Base-by-base conservation (phyloP, 2,329 filamentous ascomycete species). In the Emericellopsis atlantica region DNA sequence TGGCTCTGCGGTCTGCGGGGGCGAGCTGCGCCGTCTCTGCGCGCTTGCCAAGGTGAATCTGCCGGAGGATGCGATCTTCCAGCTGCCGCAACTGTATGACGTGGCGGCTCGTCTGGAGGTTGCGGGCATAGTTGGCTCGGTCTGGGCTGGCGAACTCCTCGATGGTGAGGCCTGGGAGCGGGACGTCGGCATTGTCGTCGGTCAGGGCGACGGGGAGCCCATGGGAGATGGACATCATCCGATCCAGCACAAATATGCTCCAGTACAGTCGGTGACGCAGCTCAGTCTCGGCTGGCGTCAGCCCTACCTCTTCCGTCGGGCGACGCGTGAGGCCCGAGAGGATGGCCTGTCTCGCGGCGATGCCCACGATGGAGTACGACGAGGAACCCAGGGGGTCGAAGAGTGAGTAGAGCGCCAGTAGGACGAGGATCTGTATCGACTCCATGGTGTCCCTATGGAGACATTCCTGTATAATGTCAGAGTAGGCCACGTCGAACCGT, bases 231-330 rank as follows among this genome's bases (percentile, higher is more conserved):
- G 62, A 57, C 48, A 65, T 61, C 64, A 69, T 68, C 15, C 65
- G 57, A 42, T 67, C 65, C 2, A 67, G 49, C 2, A 65, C 61
- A 44, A 60, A 66, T 6, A 66, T 61, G 34, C 63, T 66, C 65
- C 65, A 69, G 43, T 59, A 64, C 1, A 69, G 51, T 1, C 65
- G 60, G 37, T 62, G 61, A 1, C 58, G 57, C 18, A 59, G 47
- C 45, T 56, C 59, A 14, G 48, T 52, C 21, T 57, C 56, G 36
- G 45, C 54, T 1, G 49, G 50, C 7, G 45, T 49, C 11, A 43
- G 45, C 2, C 48, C 41, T 12, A 54, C 48, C 15, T 58, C 55
- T 4, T 57, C 51, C 2, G 33, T 26, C 2, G 49, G 45, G 12
- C 55, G 52, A 1, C 59, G 54, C 8, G 54, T 60, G 1, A 66